Evolutionary conservation across 805 yeast species (phyloP), one percentile per base, ranked within the genome.

Genomic region (Sugiyamaella valdiviana): DNA sequence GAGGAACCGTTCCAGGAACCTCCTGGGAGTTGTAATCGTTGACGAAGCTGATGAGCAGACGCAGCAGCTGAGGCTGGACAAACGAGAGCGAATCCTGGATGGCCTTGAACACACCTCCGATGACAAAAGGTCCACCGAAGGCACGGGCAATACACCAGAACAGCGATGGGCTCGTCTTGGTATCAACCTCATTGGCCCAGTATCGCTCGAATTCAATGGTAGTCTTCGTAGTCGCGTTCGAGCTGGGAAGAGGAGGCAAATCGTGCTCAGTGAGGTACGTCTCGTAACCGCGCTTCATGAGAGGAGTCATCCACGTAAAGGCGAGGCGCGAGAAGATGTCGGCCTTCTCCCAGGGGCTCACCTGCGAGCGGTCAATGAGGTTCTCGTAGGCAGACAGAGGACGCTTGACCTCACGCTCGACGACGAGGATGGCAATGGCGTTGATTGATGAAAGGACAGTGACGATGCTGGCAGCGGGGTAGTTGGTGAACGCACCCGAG

Each of bases 261-360:
- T 91, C 97, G 1, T 69, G 65, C 24, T 62, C 65, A 7, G 70
- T 62, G 29, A 71, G 70, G 58, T 59, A 79, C 51, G 78, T 78
- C 38, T 73, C 69, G 59, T 83, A 84, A 14, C 98, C 98, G 46
- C 78, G 78, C 56, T 70, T 77, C 82, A 93, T 87, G 59, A 93
- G 69, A 1, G 77, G 80, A 17, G 88, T 80, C 95, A 93, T 87
- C 98, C 99, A 93, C 22, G 81, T 69, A 64, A 93, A 91, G 0
- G 95, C 82, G 45, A 91, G 70, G 45, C 77, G 72, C 2, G 95
- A 83, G 54, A 91, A 78, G 14, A 89, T 69, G 62, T 90, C 82
- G 10, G 88, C 85, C 47, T 63, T 64, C 36, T 79, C 82, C 38
- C 70, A 67, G 1, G 82, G 84, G 39, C 63, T 61, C 39, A 54